phyloP scores from a whole-genome alignment of 495 filamentous ascomycete genomes.

The Friedmanniomyces endolithicus region DNA sequence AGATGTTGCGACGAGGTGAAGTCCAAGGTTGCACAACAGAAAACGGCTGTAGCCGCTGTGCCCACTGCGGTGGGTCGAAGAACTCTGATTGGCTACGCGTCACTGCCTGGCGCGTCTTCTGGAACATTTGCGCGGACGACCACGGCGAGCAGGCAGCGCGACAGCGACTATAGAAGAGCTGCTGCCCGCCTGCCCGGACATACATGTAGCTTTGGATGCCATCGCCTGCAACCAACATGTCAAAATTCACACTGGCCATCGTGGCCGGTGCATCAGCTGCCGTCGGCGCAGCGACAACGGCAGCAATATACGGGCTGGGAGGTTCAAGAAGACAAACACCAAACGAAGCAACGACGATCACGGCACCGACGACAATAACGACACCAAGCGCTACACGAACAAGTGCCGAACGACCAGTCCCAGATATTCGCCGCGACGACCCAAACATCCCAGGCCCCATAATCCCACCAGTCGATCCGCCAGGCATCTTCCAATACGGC shows the following conservation, averaged over 20 bases:
- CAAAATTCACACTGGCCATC: slow-evolving; percentile 56
- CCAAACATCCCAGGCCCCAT: not conserved
- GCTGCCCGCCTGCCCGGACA: not conserved
- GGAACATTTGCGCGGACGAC: not conserved
- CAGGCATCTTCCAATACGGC: slow-evolving; percentile 89
- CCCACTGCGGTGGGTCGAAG: too few relatives aligned
- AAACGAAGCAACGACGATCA: slow-evolving; percentile 35
- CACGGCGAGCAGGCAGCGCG: not conserved
- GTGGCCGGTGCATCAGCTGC: slow-evolving; percentile 83
- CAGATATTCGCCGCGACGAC: slow-evolving; percentile 11
- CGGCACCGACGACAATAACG: slow-evolving; percentile 26
- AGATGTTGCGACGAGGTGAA: too few relatives aligned
- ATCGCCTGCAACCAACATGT: slow-evolving; percentile 22
- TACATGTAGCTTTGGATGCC: not conserved
- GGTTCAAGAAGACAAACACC: slow-evolving; percentile 31
- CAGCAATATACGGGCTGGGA: slow-evolving; percentile 59
- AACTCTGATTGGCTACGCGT: too few relatives aligned
- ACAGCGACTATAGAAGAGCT: not conserved
- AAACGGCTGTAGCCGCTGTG: too few relatives aligned
- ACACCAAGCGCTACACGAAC: slow-evolving; percentile 9
- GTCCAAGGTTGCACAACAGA: too few relatives aligned
- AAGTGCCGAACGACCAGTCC: slow-evolving; percentile 19
- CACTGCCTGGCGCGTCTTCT: not conserved
- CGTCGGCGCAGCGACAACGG: slow-evolving; percentile 74
- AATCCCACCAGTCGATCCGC: slow-evolving; percentile 58